Conservation (phyloP, 805 yeast species). For the Kazachstania viticola region DNA sequence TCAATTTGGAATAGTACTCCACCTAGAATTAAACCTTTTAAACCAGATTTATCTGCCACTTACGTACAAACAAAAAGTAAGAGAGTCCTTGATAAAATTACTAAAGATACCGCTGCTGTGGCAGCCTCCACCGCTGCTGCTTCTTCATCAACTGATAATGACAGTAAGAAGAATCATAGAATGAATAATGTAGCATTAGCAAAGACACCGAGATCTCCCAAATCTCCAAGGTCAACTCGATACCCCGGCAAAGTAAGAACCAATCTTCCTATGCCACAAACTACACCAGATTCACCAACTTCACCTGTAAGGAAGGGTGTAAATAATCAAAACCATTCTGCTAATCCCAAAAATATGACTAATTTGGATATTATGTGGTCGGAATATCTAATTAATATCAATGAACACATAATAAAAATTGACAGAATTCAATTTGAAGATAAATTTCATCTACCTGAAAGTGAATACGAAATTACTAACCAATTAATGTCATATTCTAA, state of each 20-base stretch:
- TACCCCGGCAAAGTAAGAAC: too few species aligned
- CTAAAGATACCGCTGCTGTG: too few species aligned
- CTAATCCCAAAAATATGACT: too few species aligned
- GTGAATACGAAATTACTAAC: too few species aligned
- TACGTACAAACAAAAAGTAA: too few species aligned
- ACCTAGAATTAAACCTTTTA: slow-evolving; percentile 62
- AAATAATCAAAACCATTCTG: slow-evolving; percentile 9
- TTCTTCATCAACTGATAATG: neutral
- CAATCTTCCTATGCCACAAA: too few species aligned
- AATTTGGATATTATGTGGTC: slow-evolving; percentile 53
- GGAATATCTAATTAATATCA: slow-evolving; percentile 37
- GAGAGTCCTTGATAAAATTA: too few species aligned
- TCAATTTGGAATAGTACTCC: slow-evolving; percentile 48
- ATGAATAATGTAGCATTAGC: slow-evolving; percentile 1
- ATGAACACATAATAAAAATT: slow-evolving; percentile 49
- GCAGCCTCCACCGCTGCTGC: slow-evolving; percentile 51
- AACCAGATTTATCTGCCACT: slow-evolving; percentile 65
- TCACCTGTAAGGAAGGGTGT: slow-evolving; percentile 20
- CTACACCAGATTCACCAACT: slow-evolving; percentile 25
- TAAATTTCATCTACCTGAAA: slow-evolving; percentile 18
- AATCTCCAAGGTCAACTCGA: too few species aligned
- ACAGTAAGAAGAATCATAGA: too few species aligned
- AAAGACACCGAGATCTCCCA: slow-evolving; percentile 9
- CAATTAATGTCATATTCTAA: too few species aligned
- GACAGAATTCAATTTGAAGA: slow-evolving; percentile 39